Evolutionary conservation across 1,284 basidiomycete genomes (phyloP).

Genomic region (Somion occarium): DNA sequence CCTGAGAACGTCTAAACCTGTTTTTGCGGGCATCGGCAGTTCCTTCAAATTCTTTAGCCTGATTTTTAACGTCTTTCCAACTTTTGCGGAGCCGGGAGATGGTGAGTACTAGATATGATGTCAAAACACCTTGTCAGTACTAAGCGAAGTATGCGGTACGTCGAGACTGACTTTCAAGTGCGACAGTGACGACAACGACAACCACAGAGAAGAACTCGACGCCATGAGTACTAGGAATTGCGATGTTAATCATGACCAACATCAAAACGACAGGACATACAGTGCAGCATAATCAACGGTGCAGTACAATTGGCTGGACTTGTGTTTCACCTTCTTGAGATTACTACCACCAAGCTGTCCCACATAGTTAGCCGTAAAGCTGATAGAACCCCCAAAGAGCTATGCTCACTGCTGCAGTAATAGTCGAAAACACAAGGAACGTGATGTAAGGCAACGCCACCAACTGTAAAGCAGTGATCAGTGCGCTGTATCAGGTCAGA

Average conservation of each 20-base stretch:
- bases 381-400: background rate
- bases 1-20: constrained; percentile 11
- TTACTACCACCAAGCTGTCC: constrained; percentile 15
- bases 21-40: too few relatives aligned
- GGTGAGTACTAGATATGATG: constrained; percentile 15
- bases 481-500: background rate
- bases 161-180: constrained; percentile 15
- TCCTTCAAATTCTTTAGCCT: too few relatives aligned
- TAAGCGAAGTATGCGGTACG: background rate
- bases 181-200: constrained; percentile 13
- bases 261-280: constrained; percentile 11
- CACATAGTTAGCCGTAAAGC: constrained; percentile 1
- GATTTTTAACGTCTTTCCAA: constrained; percentile 7
- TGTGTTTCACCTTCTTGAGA: constrained; percentile 14
- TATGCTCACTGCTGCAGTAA: constrained; percentile 10
- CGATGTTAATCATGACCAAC: background rate
- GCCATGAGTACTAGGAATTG: constrained; percentile 14
- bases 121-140: background rate
- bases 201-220: constrained; percentile 15
- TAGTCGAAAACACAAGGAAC: constrained; percentile 14
- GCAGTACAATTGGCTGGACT: constrained; percentile 17
- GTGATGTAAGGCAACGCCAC: constrained; percentile 17
- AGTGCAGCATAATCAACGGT: constrained; percentile 14
- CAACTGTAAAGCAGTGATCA: constrained; percentile 11
- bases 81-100: constrained; percentile 13